phyloP scores from a whole-genome alignment of 192 early-diverging fungal genomes.

The Backusella circina region DNA sequence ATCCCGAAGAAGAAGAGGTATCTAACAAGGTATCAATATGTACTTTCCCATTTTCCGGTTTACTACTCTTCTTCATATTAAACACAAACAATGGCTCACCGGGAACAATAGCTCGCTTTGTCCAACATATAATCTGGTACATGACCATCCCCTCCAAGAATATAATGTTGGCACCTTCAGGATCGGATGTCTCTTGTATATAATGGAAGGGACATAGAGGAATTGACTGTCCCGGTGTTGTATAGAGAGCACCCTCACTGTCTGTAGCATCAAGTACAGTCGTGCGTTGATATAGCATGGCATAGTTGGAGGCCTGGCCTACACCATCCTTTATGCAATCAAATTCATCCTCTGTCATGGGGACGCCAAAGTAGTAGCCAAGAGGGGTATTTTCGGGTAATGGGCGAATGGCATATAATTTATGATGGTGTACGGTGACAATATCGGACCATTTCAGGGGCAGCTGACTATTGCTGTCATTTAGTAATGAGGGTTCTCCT shows the following conservation, averaged over 20 bases:
- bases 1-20: not conserved
- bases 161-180: constrained; percentile 58
- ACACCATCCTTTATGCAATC: constrained; percentile 79
- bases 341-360: constrained; percentile 93
- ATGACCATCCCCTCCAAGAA: constrained; percentile 74
- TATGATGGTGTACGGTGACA: constrained; percentile 29
- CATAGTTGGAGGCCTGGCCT: constrained; percentile 76
- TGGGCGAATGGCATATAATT: constrained; percentile 64
- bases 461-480: not conserved
- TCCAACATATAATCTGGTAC: constrained; percentile 83
- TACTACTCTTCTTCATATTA: constrained; percentile 76
- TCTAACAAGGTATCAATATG: not conserved
- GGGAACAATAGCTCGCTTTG: constrained; percentile 55
- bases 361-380: constrained; percentile 94
- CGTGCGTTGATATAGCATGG: constrained; percentile 82
- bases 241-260: constrained; percentile 67
- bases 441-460: constrained; percentile 1
- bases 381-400: constrained; percentile 70
- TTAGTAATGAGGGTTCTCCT: constrained; percentile 31
- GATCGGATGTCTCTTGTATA: constrained; percentile 70
- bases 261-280: constrained; percentile 88
- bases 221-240: constrained; percentile 32
- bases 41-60: constrained; percentile 39
- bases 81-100: constrained; percentile 86
- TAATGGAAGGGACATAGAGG: constrained; percentile 88